Evolutionary conservation across 352 stramenopile species (phyloP), one percentile per base, ranked within the genome.

Genomic region (Globisporangium heterothallicum): DNA sequence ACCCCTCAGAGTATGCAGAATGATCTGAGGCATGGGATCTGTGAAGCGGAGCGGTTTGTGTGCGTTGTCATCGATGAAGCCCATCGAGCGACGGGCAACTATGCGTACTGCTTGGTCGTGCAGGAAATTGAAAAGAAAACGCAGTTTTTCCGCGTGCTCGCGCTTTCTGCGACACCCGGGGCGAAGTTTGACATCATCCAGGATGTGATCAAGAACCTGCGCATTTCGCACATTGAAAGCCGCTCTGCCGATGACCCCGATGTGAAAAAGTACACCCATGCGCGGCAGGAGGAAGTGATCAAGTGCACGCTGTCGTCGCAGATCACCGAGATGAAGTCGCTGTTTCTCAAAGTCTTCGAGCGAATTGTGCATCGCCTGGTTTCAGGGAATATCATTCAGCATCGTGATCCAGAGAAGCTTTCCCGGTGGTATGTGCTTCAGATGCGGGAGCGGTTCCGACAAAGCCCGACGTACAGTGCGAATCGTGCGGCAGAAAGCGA

Each of bases 51-150:
- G 43, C 68, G 74, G 7, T 87, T 99, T 54, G 95, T 98, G 14
- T 99, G 96, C 56, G 64, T 99, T 30, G 96, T 99, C 0, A 67
- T 99, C 35, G 96, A 99, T 61, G 96, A 99, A 75, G 96, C 96
- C 1, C 97, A 99, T 70, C 87, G 92, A 10, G 95, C 97, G 0
- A 98, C 85, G 1, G 96, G 96, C 22, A 96, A 98, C 46, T 99
- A 99, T 66, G 92, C 97, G 3, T 99, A 98, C 61, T 94, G 86
- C 40, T 83, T 75, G n/a, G 87, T 98, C 29, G 81, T 94, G n/a
- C 66, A 87, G 42, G 66, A 77, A 64, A 70, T 92, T 27, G 70
- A 80, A 48, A 58, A 66, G 4, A 66, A 67, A 29, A 96, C 84
- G 29, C 66, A 47, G 14, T 82, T 89, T 42, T 97, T 97, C 52